A percentile compares a stretch with the other conserved stretches of the same genome.
phyloP scores from a whole-genome alignment of 257 asterid genomes.

The Nicotiana obtusifolia region DNA sequence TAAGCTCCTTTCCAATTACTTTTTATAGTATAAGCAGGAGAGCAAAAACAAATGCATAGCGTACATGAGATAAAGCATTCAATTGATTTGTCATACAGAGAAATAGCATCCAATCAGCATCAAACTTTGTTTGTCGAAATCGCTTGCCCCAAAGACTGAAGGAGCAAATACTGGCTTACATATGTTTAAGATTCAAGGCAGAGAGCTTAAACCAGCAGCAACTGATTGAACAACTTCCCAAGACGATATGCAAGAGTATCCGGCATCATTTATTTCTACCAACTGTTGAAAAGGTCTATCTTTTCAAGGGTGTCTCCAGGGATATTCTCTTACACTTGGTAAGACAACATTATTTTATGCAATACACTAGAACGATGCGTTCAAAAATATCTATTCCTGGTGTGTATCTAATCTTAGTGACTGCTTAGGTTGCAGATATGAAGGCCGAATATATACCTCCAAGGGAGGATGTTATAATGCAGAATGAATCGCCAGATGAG shows the following conservation, averaged over 20 bases:
- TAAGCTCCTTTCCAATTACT: conserved; percentile 22
- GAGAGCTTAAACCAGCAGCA: conserved; percentile 87
- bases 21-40: not conserved
- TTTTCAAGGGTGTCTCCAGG: conserved; percentile 66
- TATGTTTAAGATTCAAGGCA: conserved; percentile 83
- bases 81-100: conserved; percentile 32
- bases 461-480: conserved; percentile 79
- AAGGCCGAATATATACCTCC: conserved; percentile 89
- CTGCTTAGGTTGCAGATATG: conserved; percentile 70
- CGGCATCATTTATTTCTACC: conserved; percentile 76
- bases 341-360: conserved; percentile 7
- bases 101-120: conserved; percentile 78
- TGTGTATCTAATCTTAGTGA: not conserved
- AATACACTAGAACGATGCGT: not conserved
- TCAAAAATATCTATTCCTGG: too few relatives aligned
- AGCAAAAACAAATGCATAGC: not conserved
- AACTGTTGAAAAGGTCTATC: conserved; percentile 58
- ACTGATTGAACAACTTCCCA: conserved; percentile 78
- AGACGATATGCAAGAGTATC: conserved; percentile 65
- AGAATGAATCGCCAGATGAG: conserved; percentile 76
- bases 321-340: conserved; percentile 64
- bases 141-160: conserved; percentile 69
- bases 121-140: conserved; percentile 69
- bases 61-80: not conserved
- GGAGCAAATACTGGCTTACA: conserved; percentile 78